Base-by-base conservation (phyloP, 2,329 filamentous ascomycete species). In the Neofusicoccum cordaticola region DNA sequence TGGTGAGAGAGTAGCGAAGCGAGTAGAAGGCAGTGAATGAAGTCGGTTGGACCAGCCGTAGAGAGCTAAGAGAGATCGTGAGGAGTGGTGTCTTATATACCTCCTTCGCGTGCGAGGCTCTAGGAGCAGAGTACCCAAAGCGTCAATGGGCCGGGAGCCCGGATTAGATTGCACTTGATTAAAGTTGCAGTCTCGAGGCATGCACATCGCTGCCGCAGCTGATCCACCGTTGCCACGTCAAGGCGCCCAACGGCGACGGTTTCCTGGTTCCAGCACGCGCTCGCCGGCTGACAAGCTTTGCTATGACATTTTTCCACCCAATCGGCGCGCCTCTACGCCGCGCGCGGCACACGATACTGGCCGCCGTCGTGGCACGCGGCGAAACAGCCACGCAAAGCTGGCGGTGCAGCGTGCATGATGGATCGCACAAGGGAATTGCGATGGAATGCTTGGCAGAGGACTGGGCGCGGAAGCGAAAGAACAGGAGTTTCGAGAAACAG, bases 11-110 rank as follows among this genome's bases (percentile, higher is more conserved):
- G 41, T 31, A 60, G 39, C 17, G 60, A 51, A 50, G 47, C 48
- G 37, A 22, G 50, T 56, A 47, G 61, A 63, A 56, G 48, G 37
- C 48, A 63, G 61, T 63, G 61, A 45, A 56, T 63, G 61, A 45
- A 53, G 50, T 63, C 31, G 61, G 50, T 63, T 63, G 61, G 61
- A 56, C 61, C 61, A 63, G 61, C 61, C 61, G 60, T 63, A 17
- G 27, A 52, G 48, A 53, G 34, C 61, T 47, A 22, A 56, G 56
- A 37, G 27, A 37, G 42, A 47, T 56, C 9, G 51, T 63, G 50
- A 56, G 61, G 15, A n/a, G 17, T 1, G n/a, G 9, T n/a, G 27
- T 34, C n/a, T 56, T 63, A 47, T 63, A 63, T 63, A 63, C 13
- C n/a, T 27, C 7, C 50, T n/a, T n/a, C n/a, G 35, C 27, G 27